Conservation (phyloP, 495 filamentous ascomycete species). For the Aspergillus conjunctus region DNA sequence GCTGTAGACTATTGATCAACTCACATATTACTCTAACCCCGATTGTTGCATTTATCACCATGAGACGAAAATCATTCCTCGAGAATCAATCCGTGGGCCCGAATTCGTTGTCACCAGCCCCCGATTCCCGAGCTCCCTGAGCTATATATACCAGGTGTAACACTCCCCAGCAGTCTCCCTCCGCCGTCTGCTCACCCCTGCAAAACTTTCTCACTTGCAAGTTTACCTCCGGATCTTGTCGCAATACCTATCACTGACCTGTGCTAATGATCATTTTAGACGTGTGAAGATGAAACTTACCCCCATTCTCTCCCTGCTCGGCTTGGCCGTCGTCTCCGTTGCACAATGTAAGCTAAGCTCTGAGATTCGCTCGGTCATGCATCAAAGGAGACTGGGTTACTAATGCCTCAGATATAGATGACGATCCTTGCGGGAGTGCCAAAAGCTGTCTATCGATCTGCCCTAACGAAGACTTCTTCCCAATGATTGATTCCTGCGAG, state of each 20-base stretch:
- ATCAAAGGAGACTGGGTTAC: neutral
- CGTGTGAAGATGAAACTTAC: neutral
- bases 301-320: conserved; percentile 1
- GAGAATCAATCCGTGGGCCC: neutral
- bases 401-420: neutral
- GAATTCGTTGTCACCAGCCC: too few relatives aligned
- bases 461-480: conserved; percentile 13
- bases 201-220: neutral
- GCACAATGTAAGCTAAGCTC: neutral
- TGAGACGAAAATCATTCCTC: neutral
- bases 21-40: neutral
- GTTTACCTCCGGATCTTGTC: neutral
- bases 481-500: conserved; percentile 6
- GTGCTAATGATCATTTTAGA: neutral
- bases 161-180: neutral
- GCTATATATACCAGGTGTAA: neutral
- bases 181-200: neutral
- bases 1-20: neutral
- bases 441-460: conserved; percentile 3
- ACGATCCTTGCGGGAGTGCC: conserved; percentile 10
- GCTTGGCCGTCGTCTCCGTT: conserved; percentile 5
- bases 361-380: neutral
- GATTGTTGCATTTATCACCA: neutral
- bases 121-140: neutral
- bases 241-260: neutral